phyloP scores from a whole-genome alignment of 1,284 basidiomycete species.

The Fomitiporia mediterranea region DNA sequence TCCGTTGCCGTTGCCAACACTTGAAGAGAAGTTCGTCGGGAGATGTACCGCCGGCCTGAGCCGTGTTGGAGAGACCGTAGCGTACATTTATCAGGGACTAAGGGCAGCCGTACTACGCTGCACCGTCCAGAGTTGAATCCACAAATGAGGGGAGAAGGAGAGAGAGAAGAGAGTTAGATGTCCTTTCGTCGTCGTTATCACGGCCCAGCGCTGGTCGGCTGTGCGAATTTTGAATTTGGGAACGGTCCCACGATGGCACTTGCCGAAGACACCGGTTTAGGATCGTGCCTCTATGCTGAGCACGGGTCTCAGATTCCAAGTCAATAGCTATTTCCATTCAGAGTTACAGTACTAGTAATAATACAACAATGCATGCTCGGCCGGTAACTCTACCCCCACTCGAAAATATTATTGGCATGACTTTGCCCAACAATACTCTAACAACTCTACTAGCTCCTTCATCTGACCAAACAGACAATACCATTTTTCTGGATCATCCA shows the following conservation, averaged over 20 bases:
- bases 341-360: too few relatives aligned
- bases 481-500: not conserved
- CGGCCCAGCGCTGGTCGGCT: not conserved
- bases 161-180: not conserved
- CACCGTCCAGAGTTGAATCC: not conserved
- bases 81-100: not conserved
- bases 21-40: not conserved
- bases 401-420: too few relatives aligned
- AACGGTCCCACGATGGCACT: not conserved
- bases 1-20: conserved; percentile 5
- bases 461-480: too few relatives aligned
- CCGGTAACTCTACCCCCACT: too few relatives aligned
- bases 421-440: too few relatives aligned
- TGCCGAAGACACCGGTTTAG: too few relatives aligned
- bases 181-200: not conserved
- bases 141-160: not conserved
- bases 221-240: not conserved
- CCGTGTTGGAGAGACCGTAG: not conserved
- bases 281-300: too few relatives aligned
- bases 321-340: too few relatives aligned
- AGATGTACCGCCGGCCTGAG: not conserved
- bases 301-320: too few relatives aligned
- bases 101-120: not conserved
- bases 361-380: too few relatives aligned
- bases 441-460: too few relatives aligned